These are phyloP conservation scores for Xanthoparmelia taractica DNA, from an alignment of 495 filamentous ascomycete species.

Conservation along the genomic window DNA sequence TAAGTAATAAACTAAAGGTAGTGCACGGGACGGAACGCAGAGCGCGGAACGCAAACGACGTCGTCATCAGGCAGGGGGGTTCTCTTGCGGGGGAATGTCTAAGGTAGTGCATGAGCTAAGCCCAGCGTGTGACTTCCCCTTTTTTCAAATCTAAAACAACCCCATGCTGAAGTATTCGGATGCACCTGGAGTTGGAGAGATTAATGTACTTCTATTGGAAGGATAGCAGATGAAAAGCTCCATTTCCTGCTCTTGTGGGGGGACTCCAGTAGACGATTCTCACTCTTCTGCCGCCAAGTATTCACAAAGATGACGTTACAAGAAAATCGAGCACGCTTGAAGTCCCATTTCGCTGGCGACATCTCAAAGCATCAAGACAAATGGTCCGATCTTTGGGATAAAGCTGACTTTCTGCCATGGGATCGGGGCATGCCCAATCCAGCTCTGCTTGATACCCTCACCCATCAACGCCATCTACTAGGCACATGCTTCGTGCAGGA, in stretches of 20 bases:
- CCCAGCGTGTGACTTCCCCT: no score
- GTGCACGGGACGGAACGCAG: no score
- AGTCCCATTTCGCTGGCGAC: constrained; percentile 27
- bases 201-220: neutral
- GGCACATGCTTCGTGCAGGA: constrained; percentile 34
- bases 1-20: no score
- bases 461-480: constrained; percentile 39
- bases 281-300: neutral
- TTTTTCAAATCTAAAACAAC: neutral
- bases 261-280: no score
- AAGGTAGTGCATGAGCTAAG: no score
- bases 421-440: constrained; percentile 58
- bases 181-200: neutral
- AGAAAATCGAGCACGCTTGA: constrained; percentile 26
- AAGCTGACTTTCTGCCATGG: constrained; percentile 58
- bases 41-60: no score
- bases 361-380: constrained; percentile 32
- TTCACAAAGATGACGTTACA: constrained; percentile 11
- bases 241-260: neutral
- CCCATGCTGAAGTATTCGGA: neutral
- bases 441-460: constrained; percentile 57
- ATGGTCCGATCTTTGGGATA: constrained; percentile 60
- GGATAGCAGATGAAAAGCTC: neutral
- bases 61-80: no score
- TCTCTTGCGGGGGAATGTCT: no score